phyloP scores from a whole-genome alignment of 192 early-diverging fungal species.

The Podila clonocystis region DNA sequence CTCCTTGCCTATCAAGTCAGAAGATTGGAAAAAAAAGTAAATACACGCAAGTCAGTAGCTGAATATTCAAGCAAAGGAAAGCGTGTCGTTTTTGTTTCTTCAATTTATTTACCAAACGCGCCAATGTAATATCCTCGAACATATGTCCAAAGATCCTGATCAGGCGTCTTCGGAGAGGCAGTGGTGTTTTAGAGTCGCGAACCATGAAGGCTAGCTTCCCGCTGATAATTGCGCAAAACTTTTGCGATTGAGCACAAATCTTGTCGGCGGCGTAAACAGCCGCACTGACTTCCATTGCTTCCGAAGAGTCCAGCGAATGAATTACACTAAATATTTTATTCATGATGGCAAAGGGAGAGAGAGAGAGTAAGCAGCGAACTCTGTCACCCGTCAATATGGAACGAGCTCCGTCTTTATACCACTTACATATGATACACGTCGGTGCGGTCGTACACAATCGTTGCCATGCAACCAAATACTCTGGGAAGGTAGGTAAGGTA shows the following conservation, averaged over 20 bases:
- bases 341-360: not conserved
- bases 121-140: conserved; percentile 55
- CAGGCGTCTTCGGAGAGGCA: conserved; percentile 39
- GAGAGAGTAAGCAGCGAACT: not conserved
- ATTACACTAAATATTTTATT: conserved; percentile 32
- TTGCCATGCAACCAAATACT: conserved; percentile 56
- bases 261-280: conserved; percentile 56
- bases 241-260: conserved; percentile 55
- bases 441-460: conserved; percentile 52
- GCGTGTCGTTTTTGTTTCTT: not conserved
- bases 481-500: conserved; percentile 16
- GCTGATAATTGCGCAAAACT: conserved; percentile 57
- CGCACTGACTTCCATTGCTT: conserved; percentile 57
- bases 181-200: conserved; percentile 38
- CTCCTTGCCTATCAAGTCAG: conserved; percentile 35
- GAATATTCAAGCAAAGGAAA: too few species aligned
- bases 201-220: conserved; percentile 49
- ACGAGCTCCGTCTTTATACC: too few species aligned
- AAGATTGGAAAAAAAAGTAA: too few species aligned
- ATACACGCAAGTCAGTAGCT: too few species aligned
- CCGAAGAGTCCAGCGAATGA: conserved; percentile 54
- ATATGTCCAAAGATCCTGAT: conserved; percentile 63
- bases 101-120: conserved; percentile 47
- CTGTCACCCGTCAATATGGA: not conserved
- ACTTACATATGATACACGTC: conserved; percentile 60